Conservation (phyloP, 2,329 filamentous ascomycete species). For the Apiospora malaysiana region DNA sequence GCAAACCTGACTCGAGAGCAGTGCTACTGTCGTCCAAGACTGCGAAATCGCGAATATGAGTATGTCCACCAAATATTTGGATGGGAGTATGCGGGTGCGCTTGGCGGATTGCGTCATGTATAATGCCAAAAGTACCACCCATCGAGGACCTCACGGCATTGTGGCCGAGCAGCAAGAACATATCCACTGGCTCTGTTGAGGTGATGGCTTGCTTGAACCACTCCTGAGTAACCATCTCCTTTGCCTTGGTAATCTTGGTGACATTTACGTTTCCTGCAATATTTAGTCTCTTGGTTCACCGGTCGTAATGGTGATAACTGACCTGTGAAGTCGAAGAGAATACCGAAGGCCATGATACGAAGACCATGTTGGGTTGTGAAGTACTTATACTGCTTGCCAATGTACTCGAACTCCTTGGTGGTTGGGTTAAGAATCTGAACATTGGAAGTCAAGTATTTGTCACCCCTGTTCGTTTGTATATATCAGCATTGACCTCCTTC, state of each 20-base stretch:
- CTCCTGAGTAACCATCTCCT: conserved; percentile 77
- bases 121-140: conserved; percentile 48
- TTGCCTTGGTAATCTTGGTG: conserved; percentile 79
- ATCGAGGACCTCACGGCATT: conserved; percentile 56
- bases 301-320: conserved; percentile 58
- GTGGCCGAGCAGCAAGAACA: conserved; percentile 88
- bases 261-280: conserved; percentile 78
- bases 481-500: conserved; percentile 39
- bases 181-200: conserved; percentile 73
- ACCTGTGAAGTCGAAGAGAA: conserved; percentile 86
- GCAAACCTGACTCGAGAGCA: conserved; percentile 59
- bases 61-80: conserved; percentile 77
- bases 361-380: conserved; percentile 85
- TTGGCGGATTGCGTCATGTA: conserved; percentile 75
- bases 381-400: conserved; percentile 51
- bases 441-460: conserved; percentile 80
- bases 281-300: conserved; percentile 68
- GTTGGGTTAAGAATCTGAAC: conserved; percentile 48
- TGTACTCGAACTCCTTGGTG: conserved; percentile 47
- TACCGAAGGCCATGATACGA: conserved; percentile 86
- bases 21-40: conserved; percentile 68
- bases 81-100: conserved; percentile 83
- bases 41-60: conserved; percentile 68
- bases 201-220: conserved; percentile 90
- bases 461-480: conserved; percentile 48